These are phyloP conservation scores for Annulohypoxylon maeteangense DNA, from an alignment of 495 filamentous ascomycete genomes.

Conservation along the genomic window DNA sequence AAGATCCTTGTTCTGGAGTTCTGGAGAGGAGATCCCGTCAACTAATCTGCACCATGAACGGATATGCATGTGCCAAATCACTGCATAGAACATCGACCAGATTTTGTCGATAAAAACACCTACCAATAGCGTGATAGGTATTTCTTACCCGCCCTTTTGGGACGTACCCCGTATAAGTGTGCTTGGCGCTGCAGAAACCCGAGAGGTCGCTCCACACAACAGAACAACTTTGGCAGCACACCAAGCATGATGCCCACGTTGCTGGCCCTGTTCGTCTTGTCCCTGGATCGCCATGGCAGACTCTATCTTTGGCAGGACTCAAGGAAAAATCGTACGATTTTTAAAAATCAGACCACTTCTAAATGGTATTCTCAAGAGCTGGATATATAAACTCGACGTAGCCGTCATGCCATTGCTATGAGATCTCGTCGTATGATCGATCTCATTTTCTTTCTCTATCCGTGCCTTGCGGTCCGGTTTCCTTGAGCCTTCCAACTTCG, in stretches of 20 bases:
- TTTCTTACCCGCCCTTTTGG: slow-evolving; percentile 16
- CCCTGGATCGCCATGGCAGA: slow-evolving; percentile 30
- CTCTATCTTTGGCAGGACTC: slow-evolving; percentile 24
- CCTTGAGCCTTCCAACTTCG: slow-evolving; percentile 2
- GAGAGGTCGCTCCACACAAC: slow-evolving; percentile 11
- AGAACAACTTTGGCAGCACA: slow-evolving; percentile 6
- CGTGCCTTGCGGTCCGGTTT: not conserved
- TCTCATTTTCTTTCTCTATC: slow-evolving; percentile 28
- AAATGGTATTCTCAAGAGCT: slow-evolving; percentile 29
- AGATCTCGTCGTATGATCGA: slow-evolving; percentile 41
- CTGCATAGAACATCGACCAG: slow-evolving; percentile 27
- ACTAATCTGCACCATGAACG: slow-evolving; percentile 25
- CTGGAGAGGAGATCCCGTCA: slow-evolving; percentile 34
- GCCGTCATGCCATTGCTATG: slow-evolving; percentile 36
- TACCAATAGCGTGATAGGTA: slow-evolving; percentile 24
- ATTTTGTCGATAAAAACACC: slow-evolving; percentile 3
- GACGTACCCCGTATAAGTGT: slow-evolving; percentile 2
- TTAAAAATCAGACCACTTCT: slow-evolving; percentile 42
- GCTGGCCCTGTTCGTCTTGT: slow-evolving; percentile 20
- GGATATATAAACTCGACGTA: slow-evolving; percentile 39
- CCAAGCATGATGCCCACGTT: slow-evolving; percentile 31
- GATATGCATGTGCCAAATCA: slow-evolving; percentile 37
- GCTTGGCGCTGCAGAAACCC: slow-evolving; percentile 33
- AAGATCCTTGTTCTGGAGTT: slow-evolving; percentile 9
- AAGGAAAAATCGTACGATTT: slow-evolving; percentile 40